Evolutionary conservation across 495 filamentous ascomycete genomes (phyloP), one percentile per base, ranked within the genome.

Genomic region (Lophiostoma macrostomum): DNA sequence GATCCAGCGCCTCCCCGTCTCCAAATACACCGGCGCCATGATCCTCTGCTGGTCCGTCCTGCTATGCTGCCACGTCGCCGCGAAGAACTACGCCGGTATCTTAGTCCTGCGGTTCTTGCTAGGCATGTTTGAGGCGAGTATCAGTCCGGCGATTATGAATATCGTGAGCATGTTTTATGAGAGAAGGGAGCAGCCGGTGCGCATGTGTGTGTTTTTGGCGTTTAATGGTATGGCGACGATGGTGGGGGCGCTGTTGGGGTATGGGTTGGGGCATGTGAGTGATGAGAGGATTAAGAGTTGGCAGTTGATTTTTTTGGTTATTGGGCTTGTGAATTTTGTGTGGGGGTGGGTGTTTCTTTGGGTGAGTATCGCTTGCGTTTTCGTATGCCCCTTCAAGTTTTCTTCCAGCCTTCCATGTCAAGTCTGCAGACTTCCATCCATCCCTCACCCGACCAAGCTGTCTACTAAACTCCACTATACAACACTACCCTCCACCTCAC

Each of bases 31-130:
- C 1, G 77, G 79, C 3, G 65, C 64, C 8, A 83, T 81, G 44
- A 82, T 84, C 41, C 77, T 83, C 53, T 67, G 79, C 67, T 85
- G 80, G 80, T 78, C 80, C 11, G 66, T 72, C 20, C 22, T 78
- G 80, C 46, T 73, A 78, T 47, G 77, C 80, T 71, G 70, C 78
- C 43, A 77, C 77, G 66, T 79, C 77, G 24, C 74, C 71, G 23
- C 76, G 23, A 73, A 76, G 32, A 78, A 72, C 58, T 82, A 82
- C 56, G 63, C 70, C 1, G 75, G 74, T 0, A 72, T 82, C 12
- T 69, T 78, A 11, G 72, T 72, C 14, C 72, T 84, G 16, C 73
- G 80, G 12, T 77, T 74, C n/a, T 66, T 81, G 27, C 71, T 72
- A 7, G 80, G 79, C 43, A 78, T 79, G 18, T 78, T 78, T 20